Percentiles rank a stretch among this genome's conserved stretches.
phyloP scores from a whole-genome alignment of 495 filamentous ascomycete genomes.

The Parathielavia appendiculata region DNA sequence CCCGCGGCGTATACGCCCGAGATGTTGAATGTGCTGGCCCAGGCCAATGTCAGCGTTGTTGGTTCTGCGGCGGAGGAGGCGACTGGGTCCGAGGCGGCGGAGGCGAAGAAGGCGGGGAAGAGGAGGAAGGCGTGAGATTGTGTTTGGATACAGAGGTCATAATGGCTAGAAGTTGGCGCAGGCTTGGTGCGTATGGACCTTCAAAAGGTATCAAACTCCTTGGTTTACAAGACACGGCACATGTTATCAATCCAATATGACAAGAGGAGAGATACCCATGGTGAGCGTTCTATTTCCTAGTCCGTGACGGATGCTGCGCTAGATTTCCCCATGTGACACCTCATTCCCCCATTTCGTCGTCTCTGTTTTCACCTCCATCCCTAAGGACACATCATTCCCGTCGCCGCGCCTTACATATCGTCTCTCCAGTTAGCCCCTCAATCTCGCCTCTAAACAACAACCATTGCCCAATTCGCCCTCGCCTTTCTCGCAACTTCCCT shows the following conservation, averaged over 20 bases:
- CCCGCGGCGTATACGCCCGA: constrained; percentile 32
- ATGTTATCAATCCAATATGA: background rate
- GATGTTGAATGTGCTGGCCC: constrained; percentile 39
- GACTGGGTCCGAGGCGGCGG: constrained; percentile 21
- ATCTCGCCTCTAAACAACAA: constrained; percentile 7
- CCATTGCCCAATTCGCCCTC: constrained; percentile 38
- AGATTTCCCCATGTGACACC: background rate
- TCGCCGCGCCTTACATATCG: background rate
- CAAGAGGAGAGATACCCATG: background rate
- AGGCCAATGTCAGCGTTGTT: constrained; percentile 26
- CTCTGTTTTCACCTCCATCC: background rate
- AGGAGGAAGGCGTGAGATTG: constrained; percentile 40
- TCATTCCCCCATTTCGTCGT: background rate
- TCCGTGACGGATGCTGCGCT: background rate
- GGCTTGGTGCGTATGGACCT: background rate
- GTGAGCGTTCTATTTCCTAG: background rate
- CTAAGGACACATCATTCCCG: too few species aligned
- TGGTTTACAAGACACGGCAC: background rate
- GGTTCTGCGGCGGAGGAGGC: constrained; percentile 26
- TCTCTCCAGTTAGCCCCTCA: background rate
- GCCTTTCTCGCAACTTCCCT: constrained; percentile 38
- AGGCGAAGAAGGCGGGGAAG: constrained; percentile 40
- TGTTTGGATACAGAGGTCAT: background rate
- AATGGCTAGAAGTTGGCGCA: background rate
- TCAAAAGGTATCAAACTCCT: background rate